Evolutionary conservation across 2,329 filamentous ascomycete species (phyloP).

Genomic region (Epichloe sylvatica): DNA sequence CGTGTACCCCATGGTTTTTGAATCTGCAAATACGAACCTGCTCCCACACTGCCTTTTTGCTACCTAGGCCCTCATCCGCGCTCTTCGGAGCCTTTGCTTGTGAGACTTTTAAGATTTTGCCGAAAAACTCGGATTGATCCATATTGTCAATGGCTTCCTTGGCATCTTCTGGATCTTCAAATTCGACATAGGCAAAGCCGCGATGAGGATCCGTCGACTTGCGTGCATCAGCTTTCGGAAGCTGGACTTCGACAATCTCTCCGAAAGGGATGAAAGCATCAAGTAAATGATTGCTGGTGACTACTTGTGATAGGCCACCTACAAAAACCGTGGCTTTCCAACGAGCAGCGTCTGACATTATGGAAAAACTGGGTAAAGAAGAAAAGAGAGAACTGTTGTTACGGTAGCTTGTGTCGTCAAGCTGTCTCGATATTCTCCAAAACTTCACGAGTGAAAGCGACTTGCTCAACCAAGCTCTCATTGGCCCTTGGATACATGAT

Average conservation of each 20-base stretch:
- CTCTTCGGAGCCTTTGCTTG: slow-evolving; percentile 87
- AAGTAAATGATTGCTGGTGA: slow-evolving; percentile 61
- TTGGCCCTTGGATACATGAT: neutral
- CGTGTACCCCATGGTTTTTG: neutral
- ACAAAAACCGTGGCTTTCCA: slow-evolving; percentile 90
- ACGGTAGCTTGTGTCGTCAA: neutral
- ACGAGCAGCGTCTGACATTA: slow-evolving; percentile 69
- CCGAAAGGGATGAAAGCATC: slow-evolving; percentile 95
- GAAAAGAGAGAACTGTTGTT: neutral
- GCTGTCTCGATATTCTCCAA: neutral
- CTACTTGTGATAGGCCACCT: slow-evolving; percentile 68
- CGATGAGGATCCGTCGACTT: slow-evolving; percentile 68
- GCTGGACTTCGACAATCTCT: slow-evolving; percentile 78
- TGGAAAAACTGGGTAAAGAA: neutral
- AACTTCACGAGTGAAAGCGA: neutral
- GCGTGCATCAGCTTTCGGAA: slow-evolving; percentile 76
- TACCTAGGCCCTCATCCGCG: slow-evolving; percentile 72
- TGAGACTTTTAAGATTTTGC: slow-evolving; percentile 80
- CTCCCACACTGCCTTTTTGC: slow-evolving; percentile 91
- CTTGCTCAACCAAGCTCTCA: neutral
- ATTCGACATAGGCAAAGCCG: slow-evolving; percentile 95
- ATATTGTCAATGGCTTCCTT: slow-evolving; percentile 97
- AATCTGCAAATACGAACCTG: slow-evolving; percentile 49
- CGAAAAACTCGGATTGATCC: slow-evolving; percentile 93
- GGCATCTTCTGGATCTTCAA: slow-evolving; percentile 71